phyloP scores from a whole-genome alignment of 108 stramenopile species.

The Cyclotella sp. region DNA sequence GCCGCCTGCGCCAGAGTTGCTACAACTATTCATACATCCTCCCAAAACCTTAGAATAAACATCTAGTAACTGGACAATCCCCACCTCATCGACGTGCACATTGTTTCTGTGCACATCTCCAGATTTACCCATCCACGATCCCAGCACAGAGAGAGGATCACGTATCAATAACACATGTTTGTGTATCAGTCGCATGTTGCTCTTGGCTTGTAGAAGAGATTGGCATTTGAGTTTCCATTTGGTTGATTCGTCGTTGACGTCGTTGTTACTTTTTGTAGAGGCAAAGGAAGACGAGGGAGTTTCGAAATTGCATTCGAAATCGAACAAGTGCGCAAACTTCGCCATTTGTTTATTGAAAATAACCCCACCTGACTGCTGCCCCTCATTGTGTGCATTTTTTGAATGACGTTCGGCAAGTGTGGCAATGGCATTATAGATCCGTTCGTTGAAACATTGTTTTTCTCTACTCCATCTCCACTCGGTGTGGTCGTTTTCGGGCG shows the following conservation, averaged over 20 bases:
- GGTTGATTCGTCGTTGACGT: neutral
- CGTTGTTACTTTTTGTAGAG: neutral
- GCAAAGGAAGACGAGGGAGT: conserved; percentile 4
- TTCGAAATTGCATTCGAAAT: conserved; percentile 68
- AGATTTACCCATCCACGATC: conserved; percentile 67
- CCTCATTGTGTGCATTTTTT: neutral
- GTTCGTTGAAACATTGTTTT: conserved; percentile 57
- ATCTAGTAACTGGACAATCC: conserved; percentile 71
- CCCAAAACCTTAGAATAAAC: conserved; percentile 70
- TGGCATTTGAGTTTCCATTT: conserved; percentile 32
- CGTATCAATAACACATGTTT: conserved; percentile 75
- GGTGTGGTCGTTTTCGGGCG: conserved; percentile 47
- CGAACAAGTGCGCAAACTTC: conserved; percentile 75
- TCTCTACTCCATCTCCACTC: conserved; percentile 59
- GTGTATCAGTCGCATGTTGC: conserved; percentile 52
- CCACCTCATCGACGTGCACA: conserved; percentile 81
- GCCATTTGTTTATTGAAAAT: conserved; percentile 95
- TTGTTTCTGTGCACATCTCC: conserved; percentile 66
- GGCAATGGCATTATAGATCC: conserved; percentile 59
- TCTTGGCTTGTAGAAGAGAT: conserved; percentile 4
- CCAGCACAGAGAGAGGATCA: conserved; percentile 69
- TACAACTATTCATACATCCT: conserved; percentile 3
- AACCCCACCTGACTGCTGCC: conserved; percentile 43
- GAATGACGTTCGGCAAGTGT: conserved; percentile 20
- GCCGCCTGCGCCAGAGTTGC: neutral